Evolutionary conservation across 371 early-diverging fungal species (phyloP), one percentile per base, ranked within the genome.

Genomic region (Lichtheimia hyalospora): DNA sequence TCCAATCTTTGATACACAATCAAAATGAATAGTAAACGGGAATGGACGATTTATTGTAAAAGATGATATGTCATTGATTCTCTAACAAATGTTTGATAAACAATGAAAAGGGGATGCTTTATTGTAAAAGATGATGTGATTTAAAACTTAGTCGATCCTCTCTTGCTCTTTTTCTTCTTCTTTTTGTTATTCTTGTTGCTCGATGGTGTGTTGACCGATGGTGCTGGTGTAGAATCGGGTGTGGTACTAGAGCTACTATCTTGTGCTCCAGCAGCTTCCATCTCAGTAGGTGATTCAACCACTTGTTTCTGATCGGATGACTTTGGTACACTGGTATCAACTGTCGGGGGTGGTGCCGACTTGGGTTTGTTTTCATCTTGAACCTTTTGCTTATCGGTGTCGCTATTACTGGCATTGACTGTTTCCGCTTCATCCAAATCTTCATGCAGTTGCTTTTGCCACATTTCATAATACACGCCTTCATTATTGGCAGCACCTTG

Each of bases 361-460:
- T 5, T n/a, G 21, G 18, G 40, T 41, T 15, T 41, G 23, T 15
- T 28, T 21, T 20, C 49, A 21, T 58, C 55, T 12, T 27, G n/a
- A 10, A 8, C 3, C 34, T 39, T 34, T 34, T 34, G 34, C 8
- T 53, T 40, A 18, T 40, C 53, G 5, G 28, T 53, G 13, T 10
- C 18, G 39, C 40, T 34, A 40, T 14, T 14, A 16, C 34, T 34
- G 14, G 27, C 51, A 51, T 53, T 40, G 34, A 34, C 34, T 0
- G 44, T 55, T 27, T 24, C 16, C 40, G 41, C 56, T 25, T 6
- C 24, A 44, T 55, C 59, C 8, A 21, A 21, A 28, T 86, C 86
- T 48, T 93, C 92, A n/a, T 84, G 80, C n/a, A 89, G 71, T 72
- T 95, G 93, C 69, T 92, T 86, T 77, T 89, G 84, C 95, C 95